These are phyloP conservation scores for Zymoseptoria passerinii DNA, from an alignment of 2,329 filamentous ascomycete genomes.

Conservation along the genomic window DNA sequence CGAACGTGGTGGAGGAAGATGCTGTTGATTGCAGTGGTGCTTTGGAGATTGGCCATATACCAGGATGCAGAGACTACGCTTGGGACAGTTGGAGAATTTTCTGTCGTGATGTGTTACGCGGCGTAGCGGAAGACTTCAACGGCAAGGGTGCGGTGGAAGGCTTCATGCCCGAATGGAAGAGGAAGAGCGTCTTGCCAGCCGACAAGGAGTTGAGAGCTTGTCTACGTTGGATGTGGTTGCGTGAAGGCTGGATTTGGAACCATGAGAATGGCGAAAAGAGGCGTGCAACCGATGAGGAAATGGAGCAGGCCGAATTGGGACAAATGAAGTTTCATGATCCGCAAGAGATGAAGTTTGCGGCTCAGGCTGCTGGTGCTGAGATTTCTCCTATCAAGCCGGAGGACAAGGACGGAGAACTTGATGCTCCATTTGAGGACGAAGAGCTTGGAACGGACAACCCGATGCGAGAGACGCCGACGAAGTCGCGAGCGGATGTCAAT, in stretches of 20 bases:
- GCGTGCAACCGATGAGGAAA: conserved; percentile 46
- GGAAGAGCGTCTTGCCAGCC: conserved; percentile 73
- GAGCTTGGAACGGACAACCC: background rate
- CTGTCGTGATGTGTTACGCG: conserved; percentile 69
- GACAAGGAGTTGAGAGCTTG: conserved; percentile 89
- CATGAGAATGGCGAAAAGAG: conserved; percentile 57
- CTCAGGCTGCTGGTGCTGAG: conserved; percentile 14
- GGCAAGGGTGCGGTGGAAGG: conserved; percentile 40
- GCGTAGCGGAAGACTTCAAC: conserved; percentile 57
- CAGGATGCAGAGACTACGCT: conserved; percentile 67
- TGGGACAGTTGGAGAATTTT: conserved; percentile 92
- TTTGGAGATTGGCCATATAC: conserved; percentile 83
- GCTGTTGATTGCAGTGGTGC: conserved; percentile 42
- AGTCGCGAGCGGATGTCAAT: background rate
- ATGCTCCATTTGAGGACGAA: background rate
- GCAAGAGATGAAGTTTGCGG: conserved; percentile 22
- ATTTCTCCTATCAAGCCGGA: conserved; percentile 5
- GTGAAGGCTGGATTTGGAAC: conserved; percentile 78
- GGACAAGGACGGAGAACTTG: background rate
- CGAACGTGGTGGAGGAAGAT: conserved; percentile 39
- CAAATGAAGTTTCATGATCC: conserved; percentile 40
- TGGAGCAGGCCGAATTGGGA: conserved; percentile 49
- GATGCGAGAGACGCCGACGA: background rate
- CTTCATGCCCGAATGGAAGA: conserved; percentile 86
- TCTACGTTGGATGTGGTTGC: conserved; percentile 85